Base-by-base conservation (phyloP, 345 rosid species). In the Stellera chamaejasme region DNA sequence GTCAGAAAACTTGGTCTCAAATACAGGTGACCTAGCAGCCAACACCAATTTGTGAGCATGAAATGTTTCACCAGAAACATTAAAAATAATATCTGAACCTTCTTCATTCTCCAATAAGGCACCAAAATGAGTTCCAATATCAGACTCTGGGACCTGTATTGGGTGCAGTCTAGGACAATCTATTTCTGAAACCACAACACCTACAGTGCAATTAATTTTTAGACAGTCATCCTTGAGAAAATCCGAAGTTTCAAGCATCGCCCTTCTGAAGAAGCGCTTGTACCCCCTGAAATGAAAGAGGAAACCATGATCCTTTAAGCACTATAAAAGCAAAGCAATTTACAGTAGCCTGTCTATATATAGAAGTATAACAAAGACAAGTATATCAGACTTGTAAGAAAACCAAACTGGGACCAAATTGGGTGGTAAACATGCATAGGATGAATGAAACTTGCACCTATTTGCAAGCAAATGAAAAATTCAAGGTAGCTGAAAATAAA, bases 211-310 rank as follows among this genome's bases (percentile, higher is more conserved):
- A 56, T 84, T 81, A 42, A 92, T 83, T 68, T 77, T 88, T 75
- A 88, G 60, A 74, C 96, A 91, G 68, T 91, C 98, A 64, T 91
- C 88, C 71, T 88, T 86, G 0, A 92, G 87, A 58, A 80, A 85
- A 63, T 92, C 95, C 1, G 96, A 92, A 5, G 88, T 47, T 73
- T 92, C 96, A 27, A 88, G 76, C 82, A 82, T 58, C 15, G 79
- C 69, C 68, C 96, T 75, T 67, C 92, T 75, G 52, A 83, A 85
- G 57, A 91, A 91, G 1, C 96, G 95, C 77, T 91, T 91, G 76
- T 91, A 88, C 4, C 98, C 98, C 98, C 98, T 88, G 68, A 45
- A 68, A 73, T 4, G 13, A 64, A 45, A 44, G n/a, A 54, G 27
- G 44, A 11, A 23, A 50, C 47, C 36, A 25, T n/a, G 61, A 42